A percentile compares a stretch with the other conserved stretches of the same genome.
Evolutionary conservation across 164 flowering plant species (phyloP).

Genomic region (Echeveria elegans): DNA sequence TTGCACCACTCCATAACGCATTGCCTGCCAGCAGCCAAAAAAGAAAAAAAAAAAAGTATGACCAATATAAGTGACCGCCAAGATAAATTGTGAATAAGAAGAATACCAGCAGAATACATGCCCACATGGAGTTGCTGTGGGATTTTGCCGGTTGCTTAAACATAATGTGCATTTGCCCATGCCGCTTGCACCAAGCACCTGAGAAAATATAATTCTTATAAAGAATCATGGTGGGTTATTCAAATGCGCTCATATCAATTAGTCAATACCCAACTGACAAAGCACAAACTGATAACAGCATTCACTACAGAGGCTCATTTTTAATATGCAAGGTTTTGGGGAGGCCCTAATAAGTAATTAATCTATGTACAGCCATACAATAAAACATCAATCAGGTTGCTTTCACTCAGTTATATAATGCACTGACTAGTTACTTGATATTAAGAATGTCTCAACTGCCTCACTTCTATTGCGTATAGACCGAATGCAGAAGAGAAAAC

Average conservation of each 20-base stretch:
- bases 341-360: neutral
- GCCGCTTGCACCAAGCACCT: conserved; percentile 38
- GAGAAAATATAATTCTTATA: conserved; percentile 12
- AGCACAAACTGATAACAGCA: neutral
- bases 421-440: neutral
- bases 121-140: conserved; percentile 97
- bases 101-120: conserved; percentile 95
- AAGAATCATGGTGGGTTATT: neutral
- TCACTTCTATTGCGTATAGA: neutral
- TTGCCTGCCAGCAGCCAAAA: conserved; percentile 39
- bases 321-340: neutral
- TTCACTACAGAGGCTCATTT: neutral
- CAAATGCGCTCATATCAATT: neutral
- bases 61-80: neutral
- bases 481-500: neutral
- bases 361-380: neutral
- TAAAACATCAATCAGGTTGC: neutral
- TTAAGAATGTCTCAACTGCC: neutral
- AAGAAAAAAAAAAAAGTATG: neutral
- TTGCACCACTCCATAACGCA: conserved; percentile 99
- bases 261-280: neutral
- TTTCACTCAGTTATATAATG: neutral
- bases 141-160: conserved; percentile 73
- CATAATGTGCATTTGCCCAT: conserved; percentile 88
- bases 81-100: conserved; percentile 5